phyloP scores from a whole-genome alignment of 2,329 filamentous ascomycete genomes.

The Zymoseptoria tritici region DNA sequence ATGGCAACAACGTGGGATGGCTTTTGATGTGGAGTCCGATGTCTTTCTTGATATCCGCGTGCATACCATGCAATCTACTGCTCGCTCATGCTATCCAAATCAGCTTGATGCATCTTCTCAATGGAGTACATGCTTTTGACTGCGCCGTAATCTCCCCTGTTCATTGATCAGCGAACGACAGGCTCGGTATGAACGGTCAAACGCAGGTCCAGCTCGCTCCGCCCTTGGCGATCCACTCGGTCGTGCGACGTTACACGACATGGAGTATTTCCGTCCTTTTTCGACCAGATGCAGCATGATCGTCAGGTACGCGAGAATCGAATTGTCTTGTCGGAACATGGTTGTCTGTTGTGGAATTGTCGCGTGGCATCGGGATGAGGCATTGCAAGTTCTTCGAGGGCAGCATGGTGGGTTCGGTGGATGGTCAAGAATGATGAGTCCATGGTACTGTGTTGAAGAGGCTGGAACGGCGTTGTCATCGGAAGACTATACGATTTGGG shows the following conservation, averaged over 20 bases:
- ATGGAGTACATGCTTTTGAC: background rate
- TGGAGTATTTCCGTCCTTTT: background rate
- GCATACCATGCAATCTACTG: no score
- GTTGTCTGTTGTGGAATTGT: no score
- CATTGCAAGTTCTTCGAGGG: background rate
- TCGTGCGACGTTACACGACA: background rate
- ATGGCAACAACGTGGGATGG: no score
- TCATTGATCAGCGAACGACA: background rate
- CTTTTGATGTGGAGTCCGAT: no score
- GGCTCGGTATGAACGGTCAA: background rate
- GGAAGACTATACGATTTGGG: background rate
- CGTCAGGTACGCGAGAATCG: background rate
- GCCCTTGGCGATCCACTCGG: background rate
- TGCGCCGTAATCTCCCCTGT: background rate
- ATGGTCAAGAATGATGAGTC: background rate
- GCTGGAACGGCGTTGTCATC: background rate
- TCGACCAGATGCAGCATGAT: background rate
- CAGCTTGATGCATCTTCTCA: background rate
- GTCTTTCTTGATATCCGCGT: no score
- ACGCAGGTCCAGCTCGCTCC: background rate
- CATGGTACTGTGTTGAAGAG: background rate
- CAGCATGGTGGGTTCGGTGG: background rate
- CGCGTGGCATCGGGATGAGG: no score
- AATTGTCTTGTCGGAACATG: background rate
- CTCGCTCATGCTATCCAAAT: background rate